These are phyloP conservation scores for Populus tremula DNA, from an alignment of 345 rosid species.

Conservation along the genomic window DNA sequence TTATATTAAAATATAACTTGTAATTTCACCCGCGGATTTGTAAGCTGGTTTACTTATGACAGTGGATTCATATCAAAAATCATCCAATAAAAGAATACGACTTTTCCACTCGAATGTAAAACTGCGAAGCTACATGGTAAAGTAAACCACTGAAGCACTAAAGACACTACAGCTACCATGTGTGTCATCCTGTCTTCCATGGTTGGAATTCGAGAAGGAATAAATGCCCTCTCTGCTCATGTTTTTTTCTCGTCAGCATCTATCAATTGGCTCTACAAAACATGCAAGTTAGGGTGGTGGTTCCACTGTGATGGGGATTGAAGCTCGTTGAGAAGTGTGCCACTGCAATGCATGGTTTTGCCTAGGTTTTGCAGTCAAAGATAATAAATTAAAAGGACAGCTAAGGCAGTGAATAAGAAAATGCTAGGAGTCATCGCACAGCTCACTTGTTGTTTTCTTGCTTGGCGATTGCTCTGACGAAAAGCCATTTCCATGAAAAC, in stretches of 20 bases:
- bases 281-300: not conserved
- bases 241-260: not conserved
- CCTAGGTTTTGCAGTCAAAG: constrained; percentile 28
- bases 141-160: not conserved
- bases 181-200: not conserved
- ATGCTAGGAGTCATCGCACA: not conserved
- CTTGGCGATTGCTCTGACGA: not conserved
- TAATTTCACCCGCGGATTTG: too few relatives aligned
- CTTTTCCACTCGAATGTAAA: too few relatives aligned
- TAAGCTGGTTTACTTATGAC: too few relatives aligned
- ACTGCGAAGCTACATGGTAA: too few relatives aligned
- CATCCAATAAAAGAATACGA: too few relatives aligned
- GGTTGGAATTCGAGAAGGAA: constrained; percentile 22
- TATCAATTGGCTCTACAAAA: not conserved
- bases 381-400: not conserved
- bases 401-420: not conserved
- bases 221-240: constrained; percentile 3
- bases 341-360: not conserved
- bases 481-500: constrained; percentile 11
- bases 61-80: too few relatives aligned
- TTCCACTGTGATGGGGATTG: constrained; percentile 20
- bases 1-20: too few relatives aligned
- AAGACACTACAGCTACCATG: not conserved
- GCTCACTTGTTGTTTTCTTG: constrained; percentile 13
- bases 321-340: constrained; percentile 29